Base-by-base conservation (phyloP, 306 rosid species). In the Rosa lucieae region DNA sequence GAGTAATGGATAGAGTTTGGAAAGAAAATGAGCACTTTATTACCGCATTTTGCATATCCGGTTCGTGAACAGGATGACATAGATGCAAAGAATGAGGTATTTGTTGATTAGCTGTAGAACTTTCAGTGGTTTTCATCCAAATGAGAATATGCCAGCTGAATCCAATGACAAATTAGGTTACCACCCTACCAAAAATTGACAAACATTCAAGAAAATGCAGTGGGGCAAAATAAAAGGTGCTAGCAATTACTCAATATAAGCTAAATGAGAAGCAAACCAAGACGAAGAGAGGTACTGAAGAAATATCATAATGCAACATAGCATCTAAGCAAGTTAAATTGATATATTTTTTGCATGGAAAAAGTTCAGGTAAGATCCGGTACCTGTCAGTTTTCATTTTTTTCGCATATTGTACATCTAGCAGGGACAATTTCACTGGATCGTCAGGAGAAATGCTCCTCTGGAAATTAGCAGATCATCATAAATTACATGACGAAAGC, bases 121-220 rank as follows among this genome's bases (percentile, higher is more conserved):
- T 3, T 3, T 49, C 14, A 21, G 15, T 15, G 61, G 62, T 1
- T 72, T 29, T 72, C 63, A 49, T 72, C 63, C 15, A 29, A 48
- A 51, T 14, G 44, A 48, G 21, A 51, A 51, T 32, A 72, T 49
- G 62, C 76, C 76, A 51, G 63, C 76, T 72, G 76, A 72, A 72
- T 21, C 52, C 73, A 69, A 56, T n/a, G 20, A 56, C 23, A 56
- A n/a, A 56, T 52, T 5, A 20, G 62, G 29, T 56, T 56, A 56
- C 3, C 62, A 56, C 62, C 29, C 12, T 56, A 56, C 62, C 49
- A 46, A 12, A 8, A 46, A 46, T 1, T 40, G 43, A 40, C 43
- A 40, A 46, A 8, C 35, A 32, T 32, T 32, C 35, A 46, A 46
- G 49, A 46, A 46, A 46, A 46, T 7, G 49, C 49, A 46, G 2